Evolutionary conservation across 495 filamentous ascomycete species (phyloP).

Genomic region (Aspergillus baeticus): DNA sequence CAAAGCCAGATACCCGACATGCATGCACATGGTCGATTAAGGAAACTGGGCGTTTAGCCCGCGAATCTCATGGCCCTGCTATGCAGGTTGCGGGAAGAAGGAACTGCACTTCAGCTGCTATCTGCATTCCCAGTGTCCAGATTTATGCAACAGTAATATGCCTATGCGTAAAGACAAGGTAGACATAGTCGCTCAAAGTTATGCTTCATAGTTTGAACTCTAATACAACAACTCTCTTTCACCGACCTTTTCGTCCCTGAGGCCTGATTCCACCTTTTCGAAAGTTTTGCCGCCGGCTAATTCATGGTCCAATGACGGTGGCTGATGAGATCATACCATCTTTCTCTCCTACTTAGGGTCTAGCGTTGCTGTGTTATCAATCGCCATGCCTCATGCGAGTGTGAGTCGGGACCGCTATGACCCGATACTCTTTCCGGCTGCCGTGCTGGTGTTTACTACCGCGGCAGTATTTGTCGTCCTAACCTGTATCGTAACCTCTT

Average conservation of each 20-base stretch:
- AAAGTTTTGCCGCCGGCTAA: neutral
- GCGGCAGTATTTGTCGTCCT: constrained; percentile 10
- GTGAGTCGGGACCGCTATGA: neutral
- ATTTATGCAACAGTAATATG: too few species aligned
- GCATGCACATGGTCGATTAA: constrained; percentile 14
- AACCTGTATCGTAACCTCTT: neutral
- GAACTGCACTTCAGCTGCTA: too few species aligned
- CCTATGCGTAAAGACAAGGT: too few species aligned
- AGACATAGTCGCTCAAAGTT: too few species aligned
- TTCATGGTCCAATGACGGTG: neutral
- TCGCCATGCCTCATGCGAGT: constrained; percentile 3
- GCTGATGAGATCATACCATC: constrained; percentile 20
- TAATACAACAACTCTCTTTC: too few species aligned
- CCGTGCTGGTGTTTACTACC: constrained; percentile 18
- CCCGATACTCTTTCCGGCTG: neutral
- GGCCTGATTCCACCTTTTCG: too few species aligned
- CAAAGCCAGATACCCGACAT: neutral
- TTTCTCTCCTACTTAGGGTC: neutral
- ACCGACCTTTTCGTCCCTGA: too few species aligned
- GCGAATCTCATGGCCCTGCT: neutral
- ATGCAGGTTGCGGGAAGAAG: too few species aligned
- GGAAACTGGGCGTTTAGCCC: constrained; percentile 7
- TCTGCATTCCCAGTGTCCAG: too few species aligned
- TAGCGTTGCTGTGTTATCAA: constrained; percentile 7
- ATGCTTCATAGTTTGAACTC: too few species aligned